These are phyloP conservation scores for Cladosporium colombiae DNA, from an alignment of 2,329 filamentous ascomycete species.

Conservation along the genomic window DNA sequence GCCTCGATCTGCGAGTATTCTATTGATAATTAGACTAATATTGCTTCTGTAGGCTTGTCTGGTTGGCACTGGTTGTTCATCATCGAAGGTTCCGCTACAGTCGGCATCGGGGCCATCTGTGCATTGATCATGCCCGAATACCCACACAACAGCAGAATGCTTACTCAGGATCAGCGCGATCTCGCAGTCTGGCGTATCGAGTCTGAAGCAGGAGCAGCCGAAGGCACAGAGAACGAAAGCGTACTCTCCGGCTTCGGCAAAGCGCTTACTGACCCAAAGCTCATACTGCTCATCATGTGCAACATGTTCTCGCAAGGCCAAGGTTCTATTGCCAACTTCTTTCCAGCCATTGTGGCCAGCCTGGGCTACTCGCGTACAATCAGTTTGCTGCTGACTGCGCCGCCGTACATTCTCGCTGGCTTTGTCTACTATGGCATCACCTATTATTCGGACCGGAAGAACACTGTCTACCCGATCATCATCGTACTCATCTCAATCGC, in stretches of 20 bases:
- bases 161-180: conserved; percentile 45
- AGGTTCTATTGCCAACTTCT: conserved; percentile 38
- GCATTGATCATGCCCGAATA: conserved; percentile 58
- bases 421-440: conserved; percentile 30
- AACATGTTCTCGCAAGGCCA: conserved; percentile 32
- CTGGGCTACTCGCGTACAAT: conserved; percentile 69
- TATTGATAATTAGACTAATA: not conserved
- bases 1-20: conserved; percentile 25
- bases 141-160: conserved; percentile 44
- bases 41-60: conserved; percentile 54
- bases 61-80: conserved; percentile 65
- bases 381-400: conserved; percentile 46
- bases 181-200: conserved; percentile 25
- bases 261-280: conserved; percentile 39
- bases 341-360: conserved; percentile 55
- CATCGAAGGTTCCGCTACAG: conserved; percentile 59
- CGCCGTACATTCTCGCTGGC: conserved; percentile 41
- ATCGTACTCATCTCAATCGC: conserved; percentile 30
- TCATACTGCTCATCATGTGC: conserved; percentile 43
- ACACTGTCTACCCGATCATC: conserved; percentile 36
- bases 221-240: conserved; percentile 52
- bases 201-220: conserved; percentile 53
- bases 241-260: conserved; percentile 44
- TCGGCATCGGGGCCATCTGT: conserved; percentile 54
- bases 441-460: conserved; percentile 34